Conservation (phyloP, 495 filamentous ascomycete species). For the Penicillium daleae region DNA sequence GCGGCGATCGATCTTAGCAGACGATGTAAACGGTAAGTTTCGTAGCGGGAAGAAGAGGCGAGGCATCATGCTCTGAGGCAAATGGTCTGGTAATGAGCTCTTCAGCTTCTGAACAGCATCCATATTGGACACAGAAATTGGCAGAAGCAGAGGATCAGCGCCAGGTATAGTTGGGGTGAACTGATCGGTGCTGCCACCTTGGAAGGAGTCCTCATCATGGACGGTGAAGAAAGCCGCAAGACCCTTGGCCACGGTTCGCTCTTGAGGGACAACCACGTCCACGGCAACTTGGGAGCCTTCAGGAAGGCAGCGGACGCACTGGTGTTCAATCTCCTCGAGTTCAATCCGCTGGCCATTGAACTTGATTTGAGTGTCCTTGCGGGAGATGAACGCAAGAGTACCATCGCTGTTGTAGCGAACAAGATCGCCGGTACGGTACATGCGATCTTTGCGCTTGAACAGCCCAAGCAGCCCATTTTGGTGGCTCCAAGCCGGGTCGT, state of each 20-base stretch:
- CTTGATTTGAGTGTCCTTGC: constrained; percentile 69
- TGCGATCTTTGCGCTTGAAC: constrained; percentile 35
- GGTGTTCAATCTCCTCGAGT: constrained; percentile 66
- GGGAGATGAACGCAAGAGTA: constrained; percentile 54
- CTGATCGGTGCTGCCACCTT: constrained; percentile 28
- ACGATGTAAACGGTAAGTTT: constrained; percentile 58
- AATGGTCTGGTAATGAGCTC: constrained; percentile 33
- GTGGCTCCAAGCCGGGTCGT: constrained; percentile 54
- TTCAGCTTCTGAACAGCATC: constrained; percentile 40
- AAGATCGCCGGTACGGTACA: constrained; percentile 57
- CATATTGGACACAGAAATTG: constrained; percentile 37
- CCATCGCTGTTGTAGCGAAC: constrained; percentile 59
- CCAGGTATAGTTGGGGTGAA: constrained; percentile 26
- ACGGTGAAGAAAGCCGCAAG: constrained; percentile 50
- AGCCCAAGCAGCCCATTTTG: constrained; percentile 30
- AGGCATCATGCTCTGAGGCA: constrained; percentile 64
- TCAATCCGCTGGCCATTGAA: constrained; percentile 69
- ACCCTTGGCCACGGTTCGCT: constrained; percentile 39
- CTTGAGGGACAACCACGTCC: constrained; percentile 46
- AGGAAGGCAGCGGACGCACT: constrained; percentile 41
- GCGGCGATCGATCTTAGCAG: constrained; percentile 66
- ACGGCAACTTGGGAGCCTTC: constrained; percentile 43
- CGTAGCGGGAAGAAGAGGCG: constrained; percentile 61
- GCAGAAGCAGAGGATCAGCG: constrained; percentile 35
- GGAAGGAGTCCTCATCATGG: constrained; percentile 19